phyloP scores from a whole-genome alignment of 148 eudicot species.

The Chenopodium berlandieri region DNA sequence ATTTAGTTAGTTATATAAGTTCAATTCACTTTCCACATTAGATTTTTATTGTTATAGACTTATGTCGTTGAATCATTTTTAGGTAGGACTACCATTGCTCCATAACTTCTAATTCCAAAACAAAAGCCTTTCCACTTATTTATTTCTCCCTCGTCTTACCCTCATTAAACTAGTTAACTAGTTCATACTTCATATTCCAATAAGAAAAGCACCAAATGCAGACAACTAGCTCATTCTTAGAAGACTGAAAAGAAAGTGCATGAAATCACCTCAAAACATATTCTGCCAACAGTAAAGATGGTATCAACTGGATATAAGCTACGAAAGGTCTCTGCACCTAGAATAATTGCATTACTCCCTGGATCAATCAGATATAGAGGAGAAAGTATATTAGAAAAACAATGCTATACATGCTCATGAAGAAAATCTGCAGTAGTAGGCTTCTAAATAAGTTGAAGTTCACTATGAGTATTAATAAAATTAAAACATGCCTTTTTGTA shows the following conservation, averaged over 20 bases:
- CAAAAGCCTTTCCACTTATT: too few relatives aligned
- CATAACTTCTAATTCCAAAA: too few relatives aligned
- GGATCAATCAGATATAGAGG: conserved; percentile 7
- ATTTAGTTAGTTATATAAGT: too few relatives aligned
- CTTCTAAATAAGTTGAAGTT: background rate
- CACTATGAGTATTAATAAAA: too few relatives aligned
- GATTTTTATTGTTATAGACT: too few relatives aligned
- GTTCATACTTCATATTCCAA: background rate
- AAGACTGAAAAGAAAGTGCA: background rate
- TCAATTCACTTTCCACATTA: too few relatives aligned
- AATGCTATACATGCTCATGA: background rate
- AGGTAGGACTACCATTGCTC: too few relatives aligned
- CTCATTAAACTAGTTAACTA: background rate
- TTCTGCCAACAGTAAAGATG: conserved; percentile 68
- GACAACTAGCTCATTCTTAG: too few relatives aligned
- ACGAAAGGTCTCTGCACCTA: conserved; percentile 88
- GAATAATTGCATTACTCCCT: conserved; percentile 93
- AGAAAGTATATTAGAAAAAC: background rate
- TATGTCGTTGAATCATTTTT: too few relatives aligned
- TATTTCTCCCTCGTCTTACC: too few relatives aligned
- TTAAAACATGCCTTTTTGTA: background rate
- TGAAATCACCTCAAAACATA: conserved; percentile 69
- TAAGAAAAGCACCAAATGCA: background rate
- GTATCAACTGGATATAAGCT: conserved; percentile 88
- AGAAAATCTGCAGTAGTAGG: background rate